Evolutionary conservation across 2,329 filamentous ascomycete genomes (phyloP).

Genomic region (Colletotrichum neosansevieriae): DNA sequence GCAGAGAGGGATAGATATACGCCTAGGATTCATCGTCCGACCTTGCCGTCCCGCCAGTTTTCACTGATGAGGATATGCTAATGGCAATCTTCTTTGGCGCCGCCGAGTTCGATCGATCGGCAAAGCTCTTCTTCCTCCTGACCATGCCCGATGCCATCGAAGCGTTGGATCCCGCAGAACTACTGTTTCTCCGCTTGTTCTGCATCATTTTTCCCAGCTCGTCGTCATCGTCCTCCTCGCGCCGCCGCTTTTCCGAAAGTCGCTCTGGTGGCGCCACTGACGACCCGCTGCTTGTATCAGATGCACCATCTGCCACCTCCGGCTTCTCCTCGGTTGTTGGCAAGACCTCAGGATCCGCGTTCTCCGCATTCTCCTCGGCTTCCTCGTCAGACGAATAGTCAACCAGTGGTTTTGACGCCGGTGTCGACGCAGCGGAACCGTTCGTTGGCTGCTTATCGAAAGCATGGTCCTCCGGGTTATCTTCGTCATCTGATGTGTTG

Average conservation of each 20-base stretch:
- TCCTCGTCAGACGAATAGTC: constrained; percentile 95
- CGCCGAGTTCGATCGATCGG: constrained; percentile 53
- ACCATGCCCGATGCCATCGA: constrained; percentile 53
- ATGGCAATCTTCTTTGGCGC: constrained; percentile 69
- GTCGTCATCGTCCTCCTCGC: constrained; percentile 94
- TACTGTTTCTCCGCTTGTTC: constrained; percentile 72
- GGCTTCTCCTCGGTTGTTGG: constrained; percentile 42
- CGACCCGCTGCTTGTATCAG: constrained; percentile 38
- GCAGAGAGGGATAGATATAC: constrained; percentile 17
- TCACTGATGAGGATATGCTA: constrained; percentile 63
- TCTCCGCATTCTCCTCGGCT: constrained; percentile 67
- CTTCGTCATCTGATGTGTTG: constrained; percentile 80
- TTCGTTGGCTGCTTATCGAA: constrained; percentile 63
- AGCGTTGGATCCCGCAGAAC: constrained; percentile 59
- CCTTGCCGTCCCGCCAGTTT: constrained; percentile 53
- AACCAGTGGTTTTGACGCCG: constrained; percentile 79
- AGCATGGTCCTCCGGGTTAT: constrained; percentile 49
- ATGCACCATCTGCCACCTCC: constrained; percentile 40
- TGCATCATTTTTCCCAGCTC: constrained; percentile 86
- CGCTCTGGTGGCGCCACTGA: constrained; percentile 75
- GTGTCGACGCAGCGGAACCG: constrained; percentile 63
- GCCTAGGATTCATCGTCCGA: constrained; percentile 56
- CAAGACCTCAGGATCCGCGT: constrained; percentile 67
- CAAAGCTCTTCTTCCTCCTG: constrained; percentile 61
- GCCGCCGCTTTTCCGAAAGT: constrained; percentile 87